These are phyloP conservation scores for Arabidopsis lyrata DNA, from an alignment of 441 rosid species.

Conservation along the genomic window DNA sequence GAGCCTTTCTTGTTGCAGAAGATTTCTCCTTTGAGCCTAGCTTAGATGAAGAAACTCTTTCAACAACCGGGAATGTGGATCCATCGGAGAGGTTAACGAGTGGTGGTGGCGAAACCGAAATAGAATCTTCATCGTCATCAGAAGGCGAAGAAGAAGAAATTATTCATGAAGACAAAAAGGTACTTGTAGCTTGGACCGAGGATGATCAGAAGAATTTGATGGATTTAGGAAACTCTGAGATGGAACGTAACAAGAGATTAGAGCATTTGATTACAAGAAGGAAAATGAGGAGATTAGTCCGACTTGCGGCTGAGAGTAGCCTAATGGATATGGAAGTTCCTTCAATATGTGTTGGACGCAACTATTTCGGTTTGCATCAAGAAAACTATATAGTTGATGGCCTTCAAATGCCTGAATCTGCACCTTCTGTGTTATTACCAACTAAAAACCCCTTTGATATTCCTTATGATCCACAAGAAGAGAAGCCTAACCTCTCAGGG, in stretches of 20 bases:
- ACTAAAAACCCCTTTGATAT: conserved; percentile 77
- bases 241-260: conserved; percentile 75
- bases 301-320: conserved; percentile 51
- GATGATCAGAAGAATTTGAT: conserved; percentile 82
- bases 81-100: conserved; percentile 30
- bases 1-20: conserved; percentile 27
- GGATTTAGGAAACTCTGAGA: conserved; percentile 80
- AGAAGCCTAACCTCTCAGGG: conserved; percentile 71
- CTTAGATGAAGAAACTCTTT: conserved; percentile 3
- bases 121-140: conserved; percentile 43
- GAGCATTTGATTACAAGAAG: conserved; percentile 76
- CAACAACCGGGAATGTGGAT: neutral
- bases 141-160: conserved; percentile 54
- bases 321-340: conserved; percentile 43
- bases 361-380: conserved; percentile 42
- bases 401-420: conserved; percentile 69
- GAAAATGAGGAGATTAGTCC: conserved; percentile 59
- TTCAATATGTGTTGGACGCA: conserved; percentile 50
- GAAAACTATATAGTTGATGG: conserved; percentile 30
- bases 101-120: conserved; percentile 47
- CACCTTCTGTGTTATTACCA: conserved; percentile 75
- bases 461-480: conserved; percentile 86
- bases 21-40: conserved; percentile 11
- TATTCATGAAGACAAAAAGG: conserved; percentile 41
- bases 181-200: conserved; percentile 69